Conservation (phyloP, 2,329 filamentous ascomycete genomes). For the Sordariomycetes sp. region DNA sequence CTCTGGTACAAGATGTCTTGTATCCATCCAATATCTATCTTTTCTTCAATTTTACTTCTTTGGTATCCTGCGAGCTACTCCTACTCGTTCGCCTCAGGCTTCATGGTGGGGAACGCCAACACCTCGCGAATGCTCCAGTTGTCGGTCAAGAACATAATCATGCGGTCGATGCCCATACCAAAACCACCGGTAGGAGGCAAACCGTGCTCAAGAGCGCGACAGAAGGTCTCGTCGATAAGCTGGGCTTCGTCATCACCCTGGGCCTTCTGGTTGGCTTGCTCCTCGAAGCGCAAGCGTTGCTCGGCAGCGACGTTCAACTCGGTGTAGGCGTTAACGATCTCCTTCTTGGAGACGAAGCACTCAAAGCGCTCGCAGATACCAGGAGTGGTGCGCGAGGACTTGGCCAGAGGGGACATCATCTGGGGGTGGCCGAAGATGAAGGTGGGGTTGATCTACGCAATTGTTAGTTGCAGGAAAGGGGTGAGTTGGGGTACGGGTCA, state of each 20-base stretch:
- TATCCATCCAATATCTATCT: no score
- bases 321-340: constrained; percentile 94
- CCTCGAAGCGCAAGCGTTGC: constrained; percentile 75
- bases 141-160: constrained; percentile 93
- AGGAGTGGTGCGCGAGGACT: constrained; percentile 74
- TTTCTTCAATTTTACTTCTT: constrained; percentile 1
- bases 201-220: constrained; percentile 79
- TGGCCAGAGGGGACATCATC: constrained; percentile 83
- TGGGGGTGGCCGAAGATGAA: constrained; percentile 56
- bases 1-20: no score
- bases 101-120: constrained; percentile 95
- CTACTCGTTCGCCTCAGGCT: constrained; percentile 54
- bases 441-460: constrained; percentile 60
- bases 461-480: background rate
- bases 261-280: constrained; percentile 92
- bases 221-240: constrained; percentile 92
- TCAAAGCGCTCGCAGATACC: constrained; percentile 96
- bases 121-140: constrained; percentile 94
- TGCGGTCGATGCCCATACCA: constrained; percentile 90
- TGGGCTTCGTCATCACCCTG: constrained; percentile 97
- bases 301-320: constrained; percentile 92
- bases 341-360: constrained; percentile 69
- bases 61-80: background rate
- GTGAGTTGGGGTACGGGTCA: constrained; percentile 4
- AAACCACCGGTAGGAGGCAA: constrained; percentile 91